Base-by-base conservation (phyloP, 257 asterid genomes). In the Ilex asprella region DNA sequence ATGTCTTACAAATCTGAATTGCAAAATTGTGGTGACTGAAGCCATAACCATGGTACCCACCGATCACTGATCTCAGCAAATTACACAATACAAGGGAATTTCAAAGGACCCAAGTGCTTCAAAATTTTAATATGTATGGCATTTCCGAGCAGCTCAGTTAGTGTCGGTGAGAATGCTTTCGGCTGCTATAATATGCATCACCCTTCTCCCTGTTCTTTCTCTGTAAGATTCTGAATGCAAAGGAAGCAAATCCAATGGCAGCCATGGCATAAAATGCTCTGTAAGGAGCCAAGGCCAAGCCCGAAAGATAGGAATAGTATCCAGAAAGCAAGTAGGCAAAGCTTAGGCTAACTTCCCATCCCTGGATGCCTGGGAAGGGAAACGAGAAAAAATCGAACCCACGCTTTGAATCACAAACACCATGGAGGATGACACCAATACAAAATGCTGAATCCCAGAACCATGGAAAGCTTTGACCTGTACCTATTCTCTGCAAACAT, bases 111-210 rank as follows among this genome's bases (percentile, higher is more conserved):
- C 54, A 49, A 49, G 13, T 11, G 54, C 14, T 12, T 7, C 11
- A 44, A 12, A 44, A 44, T 44, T 49, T 12, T 49, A 49, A n/a
- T 49, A 12, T 1, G 10, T 11, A 49, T 11, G 16, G 54, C 14
- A 49, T 11, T 49, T 15, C 10, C 13, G 16, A 49, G 54, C 3
- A 11, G 54, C 47, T 54, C 52, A 60, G 61, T 80, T 79, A 91
- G 73, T 88, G 88, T 70, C 86, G 83, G 71, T 92, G 97, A 32
- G 87, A 84, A 75, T 89, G 97, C 68, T 84, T 88, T 79, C 94
- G 72, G 76, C 81, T 82, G 68, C 82, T 72, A 58, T 69, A 65
- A 66, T 70, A 73, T 15, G 77, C 61, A 71, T 85, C 90, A 1
- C 97, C 95, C 41, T 75, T 82, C 64, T 77, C 73, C 67, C 84